Evolutionary conservation across 352 stramenopile species (phyloP).

Genomic region (Pythium diclinum): DNA sequence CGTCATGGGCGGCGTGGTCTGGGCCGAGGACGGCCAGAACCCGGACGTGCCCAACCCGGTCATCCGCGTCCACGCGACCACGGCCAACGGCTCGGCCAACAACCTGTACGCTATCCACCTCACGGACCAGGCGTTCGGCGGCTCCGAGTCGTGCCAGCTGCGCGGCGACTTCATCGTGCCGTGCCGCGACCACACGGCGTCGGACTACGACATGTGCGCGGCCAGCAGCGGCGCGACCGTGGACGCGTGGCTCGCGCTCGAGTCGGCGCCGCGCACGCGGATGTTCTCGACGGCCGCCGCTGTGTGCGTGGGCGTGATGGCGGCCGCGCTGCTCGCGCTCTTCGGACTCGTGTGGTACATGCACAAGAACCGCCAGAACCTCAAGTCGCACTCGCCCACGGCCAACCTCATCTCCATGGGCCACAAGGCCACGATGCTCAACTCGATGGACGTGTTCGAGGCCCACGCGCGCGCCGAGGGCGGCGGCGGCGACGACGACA

Average conservation of each 20-base stretch:
- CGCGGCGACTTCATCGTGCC: conserved; percentile 63
- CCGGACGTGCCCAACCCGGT: conserved; percentile 45
- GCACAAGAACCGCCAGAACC: conserved; percentile 37
- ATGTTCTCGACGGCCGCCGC: conserved; percentile 58
- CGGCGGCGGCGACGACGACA: conserved; percentile 37
- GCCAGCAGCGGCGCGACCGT: conserved; percentile 35
- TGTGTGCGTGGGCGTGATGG: conserved; percentile 41
- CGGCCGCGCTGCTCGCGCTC: conserved; percentile 38
- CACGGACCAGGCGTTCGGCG: conserved; percentile 38
- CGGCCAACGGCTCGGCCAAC: conserved; percentile 11
- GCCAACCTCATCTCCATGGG: conserved; percentile 19
- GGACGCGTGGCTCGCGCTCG: conserved; percentile 58
- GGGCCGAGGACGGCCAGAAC: conserved; percentile 62
- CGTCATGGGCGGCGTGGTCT: conserved; percentile 38
- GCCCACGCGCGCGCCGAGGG: conserved; percentile 32
- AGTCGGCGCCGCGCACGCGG: conserved; percentile 30
- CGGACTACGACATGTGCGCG: conserved; percentile 47
- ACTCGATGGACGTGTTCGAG: conserved; percentile 29
- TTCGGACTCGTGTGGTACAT: conserved; percentile 48
- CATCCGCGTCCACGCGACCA: conserved; percentile 40
- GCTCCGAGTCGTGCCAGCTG: conserved; percentile 43
- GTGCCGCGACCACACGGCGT: conserved; percentile 46
- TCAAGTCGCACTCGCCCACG: conserved; percentile 29
- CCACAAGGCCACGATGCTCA: conserved; percentile 16
- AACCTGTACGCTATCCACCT: conserved; percentile 68